A percentile compares a stretch with the other conserved stretches of the same genome.
Evolutionary conservation across 768 basidiomycete species (phyloP).

Genomic region (Neoboletus subvelutipes): DNA sequence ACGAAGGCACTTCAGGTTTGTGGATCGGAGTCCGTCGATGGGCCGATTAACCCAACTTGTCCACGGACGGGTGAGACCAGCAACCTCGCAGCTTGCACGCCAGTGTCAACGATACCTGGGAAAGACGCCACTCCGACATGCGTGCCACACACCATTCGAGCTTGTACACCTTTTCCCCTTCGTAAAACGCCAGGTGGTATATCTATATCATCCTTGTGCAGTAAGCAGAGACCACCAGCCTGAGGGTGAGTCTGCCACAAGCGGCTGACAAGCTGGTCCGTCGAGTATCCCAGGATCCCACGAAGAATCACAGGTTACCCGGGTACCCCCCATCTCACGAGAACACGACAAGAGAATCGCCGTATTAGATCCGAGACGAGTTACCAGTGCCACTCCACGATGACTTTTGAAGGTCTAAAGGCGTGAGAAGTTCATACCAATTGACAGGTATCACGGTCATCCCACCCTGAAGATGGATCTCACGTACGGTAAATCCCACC

Average conservation of each 20-base stretch:
- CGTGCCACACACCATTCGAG: conserved; percentile 64
- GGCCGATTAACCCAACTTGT: conserved; percentile 18
- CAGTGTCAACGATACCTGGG: conserved; percentile 24
- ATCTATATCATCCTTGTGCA: conserved; percentile 63
- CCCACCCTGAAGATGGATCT: conserved; percentile 94
- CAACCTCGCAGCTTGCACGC: background rate
- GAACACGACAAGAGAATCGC: too few species aligned
- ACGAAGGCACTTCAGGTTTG: too few species aligned
- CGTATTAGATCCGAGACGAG: too few species aligned
- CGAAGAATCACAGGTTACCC: conserved; percentile 71
- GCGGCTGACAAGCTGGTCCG: conserved; percentile 78
- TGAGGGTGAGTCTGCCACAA: conserved; percentile 74
- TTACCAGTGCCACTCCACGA: too few species aligned
- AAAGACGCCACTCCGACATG: background rate
- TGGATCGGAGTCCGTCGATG: too few species aligned
- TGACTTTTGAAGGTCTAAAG: conserved; percentile 63
- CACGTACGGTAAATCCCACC: conserved; percentile 70
- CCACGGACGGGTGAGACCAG: background rate
- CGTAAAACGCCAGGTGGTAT: conserved; percentile 62
- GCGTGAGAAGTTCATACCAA: conserved; percentile 83
- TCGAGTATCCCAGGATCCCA: conserved; percentile 69
- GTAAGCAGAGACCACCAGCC: conserved; percentile 62
- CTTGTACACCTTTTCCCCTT: conserved; percentile 45
- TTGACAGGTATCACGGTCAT: conserved; percentile 83
- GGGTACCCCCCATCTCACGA: too few species aligned